Evolutionary conservation across 164 flowering plant species (phyloP).

Genomic region (Magnolia sinica): DNA sequence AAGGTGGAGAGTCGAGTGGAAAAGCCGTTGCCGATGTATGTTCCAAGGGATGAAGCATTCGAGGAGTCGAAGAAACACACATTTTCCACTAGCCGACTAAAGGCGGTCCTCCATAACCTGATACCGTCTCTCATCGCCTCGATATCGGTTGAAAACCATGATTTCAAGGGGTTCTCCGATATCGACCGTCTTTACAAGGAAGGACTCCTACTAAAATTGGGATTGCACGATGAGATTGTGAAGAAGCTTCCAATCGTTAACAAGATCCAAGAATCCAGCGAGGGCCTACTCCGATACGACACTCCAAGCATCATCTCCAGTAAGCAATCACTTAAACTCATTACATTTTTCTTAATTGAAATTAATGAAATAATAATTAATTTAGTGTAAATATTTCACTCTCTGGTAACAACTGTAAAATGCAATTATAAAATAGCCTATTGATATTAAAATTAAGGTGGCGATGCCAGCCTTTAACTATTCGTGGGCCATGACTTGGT

Average conservation of each 20-base stretch:
- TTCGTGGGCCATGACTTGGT: no score
- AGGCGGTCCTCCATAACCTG: constrained; percentile 77
- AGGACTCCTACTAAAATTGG: constrained; percentile 66
- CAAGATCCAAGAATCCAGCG: constrained; percentile 56
- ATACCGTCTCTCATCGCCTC: constrained; percentile 65
- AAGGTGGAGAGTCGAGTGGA: constrained; percentile 73
- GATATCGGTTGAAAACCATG: constrained; percentile 60
- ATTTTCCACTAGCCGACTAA: constrained; percentile 62
- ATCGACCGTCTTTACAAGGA: constrained; percentile 77
- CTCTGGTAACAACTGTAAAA: no score
- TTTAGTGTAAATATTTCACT: no score
- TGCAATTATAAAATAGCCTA: no score
- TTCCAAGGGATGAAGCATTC: constrained; percentile 92
- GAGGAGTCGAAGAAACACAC: constrained; percentile 76
- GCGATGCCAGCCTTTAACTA: no score
- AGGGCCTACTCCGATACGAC: constrained; percentile 75
- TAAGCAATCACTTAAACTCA: constrained; percentile 29
- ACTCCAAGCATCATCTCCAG: constrained; percentile 75
- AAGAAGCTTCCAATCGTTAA: constrained; percentile 63
- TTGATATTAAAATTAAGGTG: no score
- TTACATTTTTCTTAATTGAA: not conserved
- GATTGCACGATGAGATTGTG: constrained; percentile 59
- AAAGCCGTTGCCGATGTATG: constrained; percentile 87
- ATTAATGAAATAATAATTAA: no score
- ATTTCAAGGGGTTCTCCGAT: constrained; percentile 70